phyloP scores from a whole-genome alignment of 2,329 filamentous ascomycete genomes.

The Metarhizium sp. region DNA sequence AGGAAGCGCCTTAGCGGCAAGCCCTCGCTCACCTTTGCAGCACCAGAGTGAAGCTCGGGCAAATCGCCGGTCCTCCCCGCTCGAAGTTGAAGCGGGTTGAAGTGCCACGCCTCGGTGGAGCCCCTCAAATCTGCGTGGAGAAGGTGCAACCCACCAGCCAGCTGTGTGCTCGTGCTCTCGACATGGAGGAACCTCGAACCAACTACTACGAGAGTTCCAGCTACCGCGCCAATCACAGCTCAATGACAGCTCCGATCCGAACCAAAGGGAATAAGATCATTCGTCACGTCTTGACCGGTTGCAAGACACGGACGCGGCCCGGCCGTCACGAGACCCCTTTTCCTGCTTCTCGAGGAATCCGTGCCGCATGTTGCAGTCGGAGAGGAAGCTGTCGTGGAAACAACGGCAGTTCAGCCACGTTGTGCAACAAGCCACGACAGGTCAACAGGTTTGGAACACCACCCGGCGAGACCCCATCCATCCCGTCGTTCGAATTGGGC shows the following conservation, averaged over 20 bases:
- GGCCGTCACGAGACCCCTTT: not conserved
- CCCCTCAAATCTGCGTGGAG: not conserved
- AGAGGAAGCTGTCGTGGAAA: not conserved
- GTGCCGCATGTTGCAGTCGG: not conserved
- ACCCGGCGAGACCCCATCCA: too few relatives aligned
- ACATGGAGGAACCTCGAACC: not conserved
- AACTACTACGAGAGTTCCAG: not conserved
- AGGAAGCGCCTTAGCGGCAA: not conserved
- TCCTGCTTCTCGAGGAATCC: not conserved
- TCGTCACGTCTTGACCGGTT: too few relatives aligned
- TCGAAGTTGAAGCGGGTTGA: not conserved
- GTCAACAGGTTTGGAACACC: not conserved
- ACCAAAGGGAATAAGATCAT: not conserved
- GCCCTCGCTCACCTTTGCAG: not conserved
- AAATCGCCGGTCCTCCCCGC: not conserved
- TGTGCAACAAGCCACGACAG: not conserved
- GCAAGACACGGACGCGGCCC: not conserved
- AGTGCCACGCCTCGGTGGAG: not conserved
- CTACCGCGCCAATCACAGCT: conserved; percentile 8
- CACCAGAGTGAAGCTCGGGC: not conserved
- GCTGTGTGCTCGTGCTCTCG: not conserved
- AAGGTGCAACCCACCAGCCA: not conserved
- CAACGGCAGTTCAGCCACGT: not conserved
- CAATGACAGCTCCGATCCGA: too few relatives aligned
- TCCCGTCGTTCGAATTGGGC: not conserved